Percentiles rank a stretch among this genome's conserved stretches.
Evolutionary conservation across 2,329 filamentous ascomycete genomes (phyloP).

Genomic region (Cercospora nicotianae): DNA sequence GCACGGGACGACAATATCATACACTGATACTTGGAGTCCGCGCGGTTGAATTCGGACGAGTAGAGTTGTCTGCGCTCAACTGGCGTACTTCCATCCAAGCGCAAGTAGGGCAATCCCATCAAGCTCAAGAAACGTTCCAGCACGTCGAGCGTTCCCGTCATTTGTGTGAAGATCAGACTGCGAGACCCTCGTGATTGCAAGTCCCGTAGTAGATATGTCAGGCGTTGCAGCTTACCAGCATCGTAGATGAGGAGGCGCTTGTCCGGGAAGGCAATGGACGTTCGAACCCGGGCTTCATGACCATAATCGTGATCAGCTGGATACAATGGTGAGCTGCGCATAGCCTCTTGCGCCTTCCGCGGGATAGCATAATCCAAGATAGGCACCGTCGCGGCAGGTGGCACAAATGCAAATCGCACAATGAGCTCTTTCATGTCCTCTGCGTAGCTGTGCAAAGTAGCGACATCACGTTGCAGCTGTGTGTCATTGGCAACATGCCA

Average conservation of each 20-base stretch:
- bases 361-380: slow-evolving; percentile 34
- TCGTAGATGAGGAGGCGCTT: slow-evolving; percentile 96
- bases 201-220: slow-evolving; percentile 81
- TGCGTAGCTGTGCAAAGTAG: slow-evolving; percentile 71
- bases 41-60: slow-evolving; percentile 88
- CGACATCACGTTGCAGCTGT: slow-evolving; percentile 39
- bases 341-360: slow-evolving; percentile 26
- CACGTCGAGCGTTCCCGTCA: slow-evolving; percentile 98
- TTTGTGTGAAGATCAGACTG: slow-evolving; percentile 97
- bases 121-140: slow-evolving; percentile 97
- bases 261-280: slow-evolving; percentile 95
- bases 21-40: slow-evolving; percentile 84
- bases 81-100: slow-evolving; percentile 93
- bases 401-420: slow-evolving; percentile 87
- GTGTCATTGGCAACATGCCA: slow-evolving; percentile 27
- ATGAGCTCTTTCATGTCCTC: slow-evolving; percentile 71
- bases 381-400: slow-evolving; percentile 77
- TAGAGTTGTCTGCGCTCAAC: slow-evolving; percentile 93
- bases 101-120: slow-evolving; percentile 93
- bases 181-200: slow-evolving; percentile 89
- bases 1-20: slow-evolving; percentile 96
- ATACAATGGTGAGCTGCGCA: slow-evolving; percentile 31
- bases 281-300: slow-evolving; percentile 87
- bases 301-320: slow-evolving; percentile 71
- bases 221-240: slow-evolving; percentile 89